Evolutionary conservation across 352 stramenopile genomes (phyloP).

Genomic region (Globisporangium orthogonon): DNA sequence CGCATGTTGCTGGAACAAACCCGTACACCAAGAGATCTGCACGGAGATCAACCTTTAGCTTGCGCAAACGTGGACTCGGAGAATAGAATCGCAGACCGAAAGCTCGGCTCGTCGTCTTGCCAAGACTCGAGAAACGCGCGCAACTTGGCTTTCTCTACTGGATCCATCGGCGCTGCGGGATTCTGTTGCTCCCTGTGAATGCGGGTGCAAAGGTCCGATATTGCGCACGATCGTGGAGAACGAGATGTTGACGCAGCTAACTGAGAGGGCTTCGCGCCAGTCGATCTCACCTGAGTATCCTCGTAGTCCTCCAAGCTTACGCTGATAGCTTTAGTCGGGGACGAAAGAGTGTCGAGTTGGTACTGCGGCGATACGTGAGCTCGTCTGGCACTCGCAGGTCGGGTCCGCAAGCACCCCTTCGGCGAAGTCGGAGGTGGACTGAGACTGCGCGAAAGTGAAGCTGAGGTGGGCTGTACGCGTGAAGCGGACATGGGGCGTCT

Average conservation of each 20-base stretch:
- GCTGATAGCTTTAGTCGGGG: neutral
- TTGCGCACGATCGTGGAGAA: neutral
- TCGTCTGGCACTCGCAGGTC: slow-evolving; percentile 13
- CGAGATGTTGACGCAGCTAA: neutral
- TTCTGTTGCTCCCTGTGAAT: slow-evolving; percentile 4
- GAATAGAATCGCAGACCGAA: slow-evolving; percentile 54
- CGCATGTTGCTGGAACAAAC: neutral
- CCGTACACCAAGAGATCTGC: neutral
- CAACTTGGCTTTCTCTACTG: slow-evolving; percentile 31
- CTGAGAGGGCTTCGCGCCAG: neutral
- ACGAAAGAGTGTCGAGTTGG: slow-evolving; percentile 7
- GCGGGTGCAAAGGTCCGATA: slow-evolving; percentile 4
- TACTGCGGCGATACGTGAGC: neutral
- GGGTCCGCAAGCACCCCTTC: neutral
- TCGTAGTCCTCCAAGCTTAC: neutral
- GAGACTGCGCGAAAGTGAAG: slow-evolving; percentile 4
- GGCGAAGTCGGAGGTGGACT: neutral
- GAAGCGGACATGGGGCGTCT: slow-evolving; percentile 36
- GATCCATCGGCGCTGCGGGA: slow-evolving; percentile 1
- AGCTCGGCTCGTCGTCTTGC: slow-evolving; percentile 35
- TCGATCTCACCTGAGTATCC: neutral
- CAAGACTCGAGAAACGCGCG: slow-evolving; percentile 45
- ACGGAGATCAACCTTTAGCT: slow-evolving; percentile 30
- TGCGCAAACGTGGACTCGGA: slow-evolving; percentile 56
- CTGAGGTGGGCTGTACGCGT: slow-evolving; percentile 15